Percentiles rank a stretch among this genome's conserved stretches.
phyloP scores from a whole-genome alignment of 257 asterid genomes.

The Cordia subcordata region DNA sequence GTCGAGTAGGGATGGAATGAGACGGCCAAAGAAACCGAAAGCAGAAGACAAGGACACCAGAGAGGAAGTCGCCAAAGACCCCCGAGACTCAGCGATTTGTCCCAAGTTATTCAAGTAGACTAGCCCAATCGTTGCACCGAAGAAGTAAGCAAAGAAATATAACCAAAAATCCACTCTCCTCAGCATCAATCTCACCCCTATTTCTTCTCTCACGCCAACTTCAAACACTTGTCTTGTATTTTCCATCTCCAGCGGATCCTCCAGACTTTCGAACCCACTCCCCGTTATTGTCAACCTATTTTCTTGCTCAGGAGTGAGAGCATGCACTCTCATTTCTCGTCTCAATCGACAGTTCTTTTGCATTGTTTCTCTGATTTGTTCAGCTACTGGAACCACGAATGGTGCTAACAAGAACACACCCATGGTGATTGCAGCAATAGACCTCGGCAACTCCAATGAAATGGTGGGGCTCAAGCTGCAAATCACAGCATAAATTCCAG shows the following conservation, averaged over 20 bases:
- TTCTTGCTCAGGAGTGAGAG: slow-evolving; percentile 18
- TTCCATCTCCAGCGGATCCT: slow-evolving; percentile 4
- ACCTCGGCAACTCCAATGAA: slow-evolving; percentile 9
- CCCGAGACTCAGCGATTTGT: slow-evolving; percentile 68
- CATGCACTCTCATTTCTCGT: slow-evolving; percentile 18
- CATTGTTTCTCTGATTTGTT: slow-evolving; percentile 32
- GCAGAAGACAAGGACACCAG: slow-evolving; percentile 67
- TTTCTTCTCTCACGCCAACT: slow-evolving; percentile 30
- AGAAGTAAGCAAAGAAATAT: slow-evolving; percentile 55
- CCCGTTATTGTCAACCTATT: background rate
- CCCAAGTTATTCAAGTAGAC: slow-evolving; percentile 71
- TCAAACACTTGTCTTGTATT: background rate
- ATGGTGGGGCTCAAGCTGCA: slow-evolving; percentile 34
- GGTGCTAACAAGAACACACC: slow-evolving; percentile 32
- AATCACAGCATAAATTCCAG: slow-evolving; percentile 52
- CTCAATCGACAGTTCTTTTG: slow-evolving; percentile 50
- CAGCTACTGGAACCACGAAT: slow-evolving; percentile 38
- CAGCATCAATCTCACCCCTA: slow-evolving; percentile 47
- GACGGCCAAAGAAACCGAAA: slow-evolving; percentile 70
- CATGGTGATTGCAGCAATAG: slow-evolving; percentile 29
- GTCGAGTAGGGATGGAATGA: slow-evolving; percentile 60
- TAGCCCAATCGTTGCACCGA: slow-evolving; percentile 71
- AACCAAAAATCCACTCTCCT: slow-evolving; percentile 59
- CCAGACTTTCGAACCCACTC: slow-evolving; percentile 8
- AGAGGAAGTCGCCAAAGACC: slow-evolving; percentile 38